Evolutionary conservation across 139 green algal genomes (phyloP).

Genomic region (Tetradesmus lagerheimii): DNA sequence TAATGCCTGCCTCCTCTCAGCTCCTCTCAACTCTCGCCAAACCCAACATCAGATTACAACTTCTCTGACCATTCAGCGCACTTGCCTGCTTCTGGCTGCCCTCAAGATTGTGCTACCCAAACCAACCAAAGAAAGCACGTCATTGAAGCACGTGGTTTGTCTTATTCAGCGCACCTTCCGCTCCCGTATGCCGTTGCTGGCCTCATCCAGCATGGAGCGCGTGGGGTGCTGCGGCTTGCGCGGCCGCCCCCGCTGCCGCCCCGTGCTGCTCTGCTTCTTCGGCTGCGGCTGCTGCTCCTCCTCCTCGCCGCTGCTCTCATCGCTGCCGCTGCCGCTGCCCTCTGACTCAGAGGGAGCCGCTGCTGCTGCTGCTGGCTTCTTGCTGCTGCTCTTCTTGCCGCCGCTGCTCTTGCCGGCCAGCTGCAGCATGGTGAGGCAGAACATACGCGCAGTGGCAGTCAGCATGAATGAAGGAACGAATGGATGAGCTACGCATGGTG

Average conservation of each 20-base stretch:
- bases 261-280: slow-evolving; percentile 2
- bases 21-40: no score
- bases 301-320: not conserved
- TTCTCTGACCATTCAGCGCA: no score
- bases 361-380: slow-evolving; percentile 18
- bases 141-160: no score
- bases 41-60: no score
- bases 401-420: not conserved
- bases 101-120: no score
- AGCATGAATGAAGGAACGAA: no score
- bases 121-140: no score
- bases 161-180: not conserved
- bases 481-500: no score
- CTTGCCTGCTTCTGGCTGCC: no score
- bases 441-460: not conserved
- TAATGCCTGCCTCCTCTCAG: no score
- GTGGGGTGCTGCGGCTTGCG: slow-evolving; percentile 11
- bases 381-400: slow-evolving; percentile 2
- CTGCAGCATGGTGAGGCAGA: not conserved
- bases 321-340: slow-evolving; percentile 4
- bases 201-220: slow-evolving; percentile 8
- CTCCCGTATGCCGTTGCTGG: not conserved
- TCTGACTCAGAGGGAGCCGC: slow-evolving; percentile 7
- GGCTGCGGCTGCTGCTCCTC: slow-evolving; percentile 10
- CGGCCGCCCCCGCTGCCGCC: not conserved